Evolutionary conservation across 805 yeast genomes (phyloP).

Genomic region (Yarrowia deformans): DNA sequence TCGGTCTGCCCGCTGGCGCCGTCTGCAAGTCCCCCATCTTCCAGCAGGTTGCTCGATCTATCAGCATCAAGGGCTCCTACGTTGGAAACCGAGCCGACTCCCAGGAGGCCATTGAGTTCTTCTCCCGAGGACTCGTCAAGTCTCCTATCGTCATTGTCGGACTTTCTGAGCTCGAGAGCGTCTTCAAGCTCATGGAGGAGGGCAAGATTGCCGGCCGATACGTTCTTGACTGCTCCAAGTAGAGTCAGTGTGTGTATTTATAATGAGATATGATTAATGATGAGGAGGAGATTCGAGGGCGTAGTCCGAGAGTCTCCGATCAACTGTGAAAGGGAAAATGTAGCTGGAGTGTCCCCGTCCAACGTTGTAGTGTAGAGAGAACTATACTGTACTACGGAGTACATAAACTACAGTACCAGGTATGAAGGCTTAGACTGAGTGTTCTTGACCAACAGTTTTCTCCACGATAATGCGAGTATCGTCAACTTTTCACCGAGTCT

Average conservation of each 20-base stretch:
- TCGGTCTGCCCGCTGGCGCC: constrained; percentile 84
- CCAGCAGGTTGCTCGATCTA: constrained; percentile 73
- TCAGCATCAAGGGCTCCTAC: constrained; percentile 78
- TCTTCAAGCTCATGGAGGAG: constrained; percentile 78
- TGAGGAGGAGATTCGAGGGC: neutral
- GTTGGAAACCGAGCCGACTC: constrained; percentile 92
- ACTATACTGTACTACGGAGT: too few species aligned
- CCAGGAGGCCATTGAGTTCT: constrained; percentile 79
- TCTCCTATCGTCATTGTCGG: constrained; percentile 80
- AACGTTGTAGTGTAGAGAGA: too few species aligned
- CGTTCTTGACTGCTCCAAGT: constrained; percentile 79
- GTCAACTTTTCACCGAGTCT: too few species aligned
- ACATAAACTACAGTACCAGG: too few species aligned
- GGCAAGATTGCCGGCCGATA: constrained; percentile 89
- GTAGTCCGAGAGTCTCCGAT: neutral
- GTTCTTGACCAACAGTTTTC: too few species aligned
- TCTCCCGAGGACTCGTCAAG: constrained; percentile 71
- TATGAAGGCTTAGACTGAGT: too few species aligned
- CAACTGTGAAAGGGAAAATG: too few species aligned
- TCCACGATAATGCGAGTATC: too few species aligned
- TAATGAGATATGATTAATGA: neutral
- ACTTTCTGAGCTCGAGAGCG: constrained; percentile 69
- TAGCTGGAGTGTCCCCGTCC: too few species aligned
- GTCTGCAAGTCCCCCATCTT: constrained; percentile 73
- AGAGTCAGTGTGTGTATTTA: constrained; percentile 43